Percentiles rank a stretch among this genome's conserved stretches.
Conservation (phyloP, 2,329 filamentous ascomycete species). For the Taxawa tesnikishii region DNA sequence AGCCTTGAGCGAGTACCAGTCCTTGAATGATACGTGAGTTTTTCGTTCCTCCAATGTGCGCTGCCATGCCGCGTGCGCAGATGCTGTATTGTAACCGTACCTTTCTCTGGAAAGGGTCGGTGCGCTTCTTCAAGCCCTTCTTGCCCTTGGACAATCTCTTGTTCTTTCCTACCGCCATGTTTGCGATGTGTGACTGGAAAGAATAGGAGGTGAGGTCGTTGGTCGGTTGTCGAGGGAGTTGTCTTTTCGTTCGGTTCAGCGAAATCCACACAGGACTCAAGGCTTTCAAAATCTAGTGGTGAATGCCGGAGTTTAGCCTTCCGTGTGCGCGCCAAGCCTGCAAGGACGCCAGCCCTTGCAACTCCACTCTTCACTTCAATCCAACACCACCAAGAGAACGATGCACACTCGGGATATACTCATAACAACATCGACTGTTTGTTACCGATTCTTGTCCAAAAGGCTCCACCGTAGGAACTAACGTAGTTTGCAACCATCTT, state of each 20-base stretch:
- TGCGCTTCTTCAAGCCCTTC: slow-evolving; percentile 99
- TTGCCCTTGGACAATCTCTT: slow-evolving; percentile 99
- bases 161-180: slow-evolving; percentile 84
- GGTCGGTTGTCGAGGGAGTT: slow-evolving; percentile 2
- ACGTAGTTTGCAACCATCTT: no score
- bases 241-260: neutral
- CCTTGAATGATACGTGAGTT: slow-evolving; percentile 47
- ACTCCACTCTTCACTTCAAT: no score
- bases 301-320: no score
- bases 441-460: no score
- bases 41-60: neutral
- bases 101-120: slow-evolving; percentile 72
- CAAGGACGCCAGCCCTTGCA: no score
- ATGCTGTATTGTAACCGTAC: neutral
- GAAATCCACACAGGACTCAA: no score
- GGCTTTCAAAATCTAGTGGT: no score
- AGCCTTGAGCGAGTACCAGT: slow-evolving; percentile 98
- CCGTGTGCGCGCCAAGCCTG: no score
- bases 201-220: slow-evolving; percentile 1
- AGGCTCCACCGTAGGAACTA: no score
- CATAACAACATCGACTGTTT: no score
- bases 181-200: slow-evolving; percentile 13
- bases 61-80: slow-evolving; percentile 2
- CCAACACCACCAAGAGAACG: no score
- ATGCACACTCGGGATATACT: no score